Evolutionary conservation across 306 rosid genomes (phyloP).

Genomic region (Sicyos baderoa): DNA sequence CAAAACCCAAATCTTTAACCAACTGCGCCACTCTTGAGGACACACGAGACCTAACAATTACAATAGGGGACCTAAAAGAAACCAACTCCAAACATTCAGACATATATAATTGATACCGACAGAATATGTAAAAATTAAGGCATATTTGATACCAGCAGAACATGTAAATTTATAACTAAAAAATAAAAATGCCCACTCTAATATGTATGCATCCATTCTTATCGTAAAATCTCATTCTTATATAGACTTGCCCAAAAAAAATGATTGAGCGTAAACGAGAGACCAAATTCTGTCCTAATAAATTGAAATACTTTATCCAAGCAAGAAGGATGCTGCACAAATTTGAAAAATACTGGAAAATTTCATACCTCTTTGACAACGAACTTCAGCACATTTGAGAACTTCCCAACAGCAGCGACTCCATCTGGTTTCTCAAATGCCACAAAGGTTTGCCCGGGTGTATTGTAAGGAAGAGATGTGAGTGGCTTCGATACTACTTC

Average conservation of each 20-base stretch:
- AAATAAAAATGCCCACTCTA: neutral
- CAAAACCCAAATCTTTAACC: too few species aligned
- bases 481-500: slow-evolving; percentile 69
- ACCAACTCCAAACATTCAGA: neutral
- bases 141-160: neutral
- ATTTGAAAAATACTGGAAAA: neutral
- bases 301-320: neutral
- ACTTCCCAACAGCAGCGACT: slow-evolving; percentile 64
- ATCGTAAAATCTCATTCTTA: neutral
- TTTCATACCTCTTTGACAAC: slow-evolving; percentile 20
- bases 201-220: neutral
- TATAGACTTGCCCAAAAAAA: neutral
- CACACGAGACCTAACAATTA: too few species aligned
- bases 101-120: neutral
- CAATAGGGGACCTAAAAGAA: neutral
- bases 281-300: neutral
- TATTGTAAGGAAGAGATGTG: slow-evolving; percentile 81
- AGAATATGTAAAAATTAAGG: neutral
- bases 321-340: neutral
- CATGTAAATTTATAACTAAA: neutral
- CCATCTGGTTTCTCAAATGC: slow-evolving; percentile 90
- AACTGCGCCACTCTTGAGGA: too few species aligned
- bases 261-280: slow-evolving; percentile 7
- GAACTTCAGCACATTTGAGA: slow-evolving; percentile 55
- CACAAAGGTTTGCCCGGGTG: slow-evolving; percentile 83